phyloP scores from a whole-genome alignment of 2,329 filamentous ascomycete genomes.

The Xylaria sp. region DNA sequence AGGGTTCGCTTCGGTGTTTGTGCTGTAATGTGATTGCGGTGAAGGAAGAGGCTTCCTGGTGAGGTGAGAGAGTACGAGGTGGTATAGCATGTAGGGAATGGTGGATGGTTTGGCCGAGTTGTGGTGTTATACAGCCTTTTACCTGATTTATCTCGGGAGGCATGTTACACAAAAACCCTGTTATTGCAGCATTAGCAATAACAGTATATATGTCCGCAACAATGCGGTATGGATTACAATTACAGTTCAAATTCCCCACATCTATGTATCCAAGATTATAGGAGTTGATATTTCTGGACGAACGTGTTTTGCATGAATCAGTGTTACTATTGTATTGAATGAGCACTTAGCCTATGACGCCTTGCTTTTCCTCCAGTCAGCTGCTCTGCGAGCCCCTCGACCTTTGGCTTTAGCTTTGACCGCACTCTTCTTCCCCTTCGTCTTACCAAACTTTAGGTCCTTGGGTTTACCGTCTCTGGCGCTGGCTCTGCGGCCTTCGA shows the following conservation, averaged over 20 bases:
- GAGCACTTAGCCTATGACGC: constrained; percentile 33
- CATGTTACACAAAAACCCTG: not conserved
- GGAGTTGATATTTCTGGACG: not conserved
- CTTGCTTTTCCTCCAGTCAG: constrained; percentile 49
- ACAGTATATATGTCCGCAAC: not conserved
- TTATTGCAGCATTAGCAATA: not conserved
- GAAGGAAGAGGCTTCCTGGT: not conserved
- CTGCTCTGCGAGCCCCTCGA: constrained; percentile 48
- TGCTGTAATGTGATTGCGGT: constrained; percentile 27
- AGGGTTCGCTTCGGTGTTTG: constrained; percentile 26
- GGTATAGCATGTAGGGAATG: not conserved
- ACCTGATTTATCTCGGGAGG: not conserved
- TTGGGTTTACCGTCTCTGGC: constrained; percentile 71
- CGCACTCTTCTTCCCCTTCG: constrained; percentile 61
- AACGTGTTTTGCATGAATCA: constrained; percentile 4
- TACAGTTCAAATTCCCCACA: not conserved
- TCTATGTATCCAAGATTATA: not conserved
- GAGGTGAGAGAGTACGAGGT: not conserved
- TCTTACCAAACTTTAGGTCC: constrained; percentile 67
- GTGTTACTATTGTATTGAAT: constrained; percentile 19
- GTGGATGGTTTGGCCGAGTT: not conserved
- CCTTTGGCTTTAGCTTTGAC: constrained; percentile 43
- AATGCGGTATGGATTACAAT: not conserved
- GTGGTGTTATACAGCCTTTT: not conserved
- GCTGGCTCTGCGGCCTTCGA: constrained; percentile 81